A percentile compares a stretch with the other conserved stretches of the same genome.
Conservation (phyloP, 2,329 filamentous ascomycete genomes). For the Lachnellula hyalina region DNA sequence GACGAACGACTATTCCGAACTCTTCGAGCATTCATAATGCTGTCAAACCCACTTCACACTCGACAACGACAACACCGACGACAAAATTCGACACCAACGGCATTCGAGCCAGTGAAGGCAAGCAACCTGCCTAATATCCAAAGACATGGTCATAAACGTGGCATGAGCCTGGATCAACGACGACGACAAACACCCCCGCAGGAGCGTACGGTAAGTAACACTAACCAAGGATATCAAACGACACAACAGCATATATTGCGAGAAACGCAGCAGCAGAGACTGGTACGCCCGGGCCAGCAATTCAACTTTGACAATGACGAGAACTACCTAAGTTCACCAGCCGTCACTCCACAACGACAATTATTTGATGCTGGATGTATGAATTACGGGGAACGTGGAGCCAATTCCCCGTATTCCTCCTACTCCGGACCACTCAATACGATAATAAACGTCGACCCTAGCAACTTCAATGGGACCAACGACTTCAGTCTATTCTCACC, state of each 20-base stretch:
- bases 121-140: conserved; percentile 56
- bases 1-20: conserved; percentile 56
- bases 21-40: conserved; percentile 68
- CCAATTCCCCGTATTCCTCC: conserved; percentile 18
- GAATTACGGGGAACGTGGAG: conserved; percentile 26
- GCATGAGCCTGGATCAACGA: conserved; percentile 76
- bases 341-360: conserved; percentile 49
- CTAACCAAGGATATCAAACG: conserved; percentile 50
- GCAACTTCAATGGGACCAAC: conserved; percentile 23
- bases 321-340: conserved; percentile 52
- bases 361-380: conserved; percentile 45
- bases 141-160: conserved; percentile 64
- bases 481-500: conserved; percentile 29
- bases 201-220: conserved; percentile 43
- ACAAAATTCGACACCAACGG: conserved; percentile 79
- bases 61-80: conserved; percentile 74
- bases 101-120: conserved; percentile 70
- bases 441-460: conserved; percentile 33
- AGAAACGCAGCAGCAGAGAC: conserved; percentile 85
- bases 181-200: conserved; percentile 47
- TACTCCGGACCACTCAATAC: conserved; percentile 42
- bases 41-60: conserved; percentile 72
- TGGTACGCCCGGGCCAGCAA: conserved; percentile 66
- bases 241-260: conserved; percentile 72
- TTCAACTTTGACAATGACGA: conserved; percentile 38